Conservation (phyloP, 257 asterid genomes). For the Schizonepeta tenuifolia region DNA sequence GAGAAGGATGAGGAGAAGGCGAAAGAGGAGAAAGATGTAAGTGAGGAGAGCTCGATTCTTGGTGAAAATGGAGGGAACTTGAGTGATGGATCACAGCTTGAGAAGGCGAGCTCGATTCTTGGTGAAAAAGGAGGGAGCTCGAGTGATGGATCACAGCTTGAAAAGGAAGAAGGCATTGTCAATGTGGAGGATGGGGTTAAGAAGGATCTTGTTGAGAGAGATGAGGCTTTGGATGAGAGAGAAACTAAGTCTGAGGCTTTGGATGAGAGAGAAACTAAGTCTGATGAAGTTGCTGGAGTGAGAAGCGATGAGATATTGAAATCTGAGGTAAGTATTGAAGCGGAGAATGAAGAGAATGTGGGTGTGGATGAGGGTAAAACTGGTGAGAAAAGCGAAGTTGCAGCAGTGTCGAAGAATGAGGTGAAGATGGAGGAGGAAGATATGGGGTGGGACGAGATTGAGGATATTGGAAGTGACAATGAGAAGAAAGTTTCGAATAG, state of each 20-base stretch:
- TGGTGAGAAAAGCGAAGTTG: constrained; percentile 36
- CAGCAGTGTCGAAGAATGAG: constrained; percentile 35
- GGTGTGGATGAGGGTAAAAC: constrained; percentile 34
- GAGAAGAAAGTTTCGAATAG: constrained; percentile 49
- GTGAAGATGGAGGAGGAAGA: constrained; percentile 54
- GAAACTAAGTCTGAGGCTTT: constrained; percentile 32
- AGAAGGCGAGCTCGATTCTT: constrained; percentile 23
- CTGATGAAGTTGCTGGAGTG: constrained; percentile 33
- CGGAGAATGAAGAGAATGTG: constrained; percentile 42
- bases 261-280: constrained; percentile 46
- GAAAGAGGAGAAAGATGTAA: constrained; percentile 12
- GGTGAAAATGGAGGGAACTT: constrained; percentile 21
- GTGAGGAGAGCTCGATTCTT: constrained; percentile 43
- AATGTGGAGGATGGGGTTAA: constrained; percentile 36
- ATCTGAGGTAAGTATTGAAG: constrained; percentile 32
- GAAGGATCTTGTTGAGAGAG: constrained; percentile 19
- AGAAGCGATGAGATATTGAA: constrained; percentile 33
- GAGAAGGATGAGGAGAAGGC: constrained; percentile 44
- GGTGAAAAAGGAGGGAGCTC: constrained; percentile 22
- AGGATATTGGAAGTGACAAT: constrained; percentile 65
- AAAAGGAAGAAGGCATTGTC: constrained; percentile 27
- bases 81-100: neutral
- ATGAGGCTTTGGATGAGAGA: constrained; percentile 39
- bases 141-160: neutral
- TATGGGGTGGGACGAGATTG: constrained; percentile 92